These are phyloP conservation scores for Boletales sp. DNA, from an alignment of 768 basidiomycete species.

Conservation along the genomic window DNA sequence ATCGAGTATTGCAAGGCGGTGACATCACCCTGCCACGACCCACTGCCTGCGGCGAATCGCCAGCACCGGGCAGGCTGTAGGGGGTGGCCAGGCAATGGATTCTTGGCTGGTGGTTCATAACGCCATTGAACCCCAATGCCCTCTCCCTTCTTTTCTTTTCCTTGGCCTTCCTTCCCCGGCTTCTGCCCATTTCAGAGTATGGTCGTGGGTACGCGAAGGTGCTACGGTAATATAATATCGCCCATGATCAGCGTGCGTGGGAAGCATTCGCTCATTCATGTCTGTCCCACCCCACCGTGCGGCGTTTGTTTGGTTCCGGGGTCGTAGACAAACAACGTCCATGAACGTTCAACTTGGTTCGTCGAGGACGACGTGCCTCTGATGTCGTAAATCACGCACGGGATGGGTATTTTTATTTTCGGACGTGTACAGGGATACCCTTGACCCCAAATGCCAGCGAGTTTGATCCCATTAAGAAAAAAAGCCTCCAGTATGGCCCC, in stretches of 20 bases:
- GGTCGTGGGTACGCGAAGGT: too few relatives aligned
- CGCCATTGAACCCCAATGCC: too few relatives aligned
- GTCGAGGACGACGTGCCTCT: not conserved
- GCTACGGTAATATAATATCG: not conserved
- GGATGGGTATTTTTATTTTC: not conserved
- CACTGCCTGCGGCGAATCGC: too few relatives aligned
- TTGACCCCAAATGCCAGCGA: conserved; percentile 11
- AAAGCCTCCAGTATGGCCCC: too few relatives aligned
- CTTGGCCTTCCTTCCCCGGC: too few relatives aligned
- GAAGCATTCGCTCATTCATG: not conserved
- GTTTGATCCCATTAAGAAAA: not conserved
- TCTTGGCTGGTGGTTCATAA: too few relatives aligned
- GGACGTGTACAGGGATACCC: conserved; percentile 11
- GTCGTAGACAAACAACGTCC: conserved; percentile 15
- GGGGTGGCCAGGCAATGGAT: too few relatives aligned
- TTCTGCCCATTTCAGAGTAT: too few relatives aligned
- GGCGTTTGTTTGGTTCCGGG: conserved; percentile 16
- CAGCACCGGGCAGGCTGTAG: too few relatives aligned
- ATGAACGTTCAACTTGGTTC: too few relatives aligned
- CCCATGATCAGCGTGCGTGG: not conserved
- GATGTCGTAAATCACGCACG: too few relatives aligned
- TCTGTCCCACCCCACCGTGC: not conserved
- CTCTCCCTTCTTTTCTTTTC: too few relatives aligned
- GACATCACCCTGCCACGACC: not conserved
- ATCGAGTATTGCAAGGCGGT: conserved; percentile 8